Evolutionary conservation across 225 moss, liverwort and hornwort species (phyloP).

Genomic region (Bryoerythrophyllum caledonicum): DNA sequence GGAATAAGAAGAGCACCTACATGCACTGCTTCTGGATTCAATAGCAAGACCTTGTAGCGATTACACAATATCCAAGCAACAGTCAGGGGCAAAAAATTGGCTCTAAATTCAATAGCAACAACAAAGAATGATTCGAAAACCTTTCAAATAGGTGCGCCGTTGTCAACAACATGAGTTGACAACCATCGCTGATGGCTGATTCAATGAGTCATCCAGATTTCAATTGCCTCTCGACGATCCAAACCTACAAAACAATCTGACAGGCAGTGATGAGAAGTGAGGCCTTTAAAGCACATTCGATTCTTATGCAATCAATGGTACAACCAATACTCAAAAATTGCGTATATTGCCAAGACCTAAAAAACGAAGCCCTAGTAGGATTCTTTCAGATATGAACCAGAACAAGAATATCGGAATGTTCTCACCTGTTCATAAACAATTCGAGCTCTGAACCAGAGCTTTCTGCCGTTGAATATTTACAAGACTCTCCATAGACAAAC

Average conservation of each 20-base stretch:
- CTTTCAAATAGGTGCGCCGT: not conserved
- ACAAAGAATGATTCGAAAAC: conserved; percentile 26
- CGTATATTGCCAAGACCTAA: too few relatives aligned
- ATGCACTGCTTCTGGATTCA: not conserved
- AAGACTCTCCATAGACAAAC: not conserved
- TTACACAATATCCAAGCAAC: conserved; percentile 6
- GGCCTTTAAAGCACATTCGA: too few relatives aligned
- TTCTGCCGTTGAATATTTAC: conserved; percentile 19
- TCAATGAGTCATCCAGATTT: conserved; percentile 14
- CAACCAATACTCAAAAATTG: too few relatives aligned
- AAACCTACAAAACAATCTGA: conserved; percentile 16
- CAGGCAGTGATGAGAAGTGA: too few relatives aligned
- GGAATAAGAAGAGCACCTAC: too few relatives aligned
- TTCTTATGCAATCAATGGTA: too few relatives aligned
- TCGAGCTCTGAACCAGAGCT: conserved; percentile 21
- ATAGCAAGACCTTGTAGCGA: conserved; percentile 20
- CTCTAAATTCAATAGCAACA: conserved; percentile 14
- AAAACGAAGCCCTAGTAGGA: not conserved
- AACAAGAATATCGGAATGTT: not conserved
- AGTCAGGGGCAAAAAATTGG: not conserved
- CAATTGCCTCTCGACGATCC: conserved; percentile 1
- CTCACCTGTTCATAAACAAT: conserved; percentile 33
- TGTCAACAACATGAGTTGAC: not conserved
- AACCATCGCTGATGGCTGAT: too few relatives aligned
- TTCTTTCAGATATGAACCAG: too few relatives aligned